Evolutionary conservation across 2,329 filamentous ascomycete genomes (phyloP).

Genomic region (Phialemoniopsis sp.): DNA sequence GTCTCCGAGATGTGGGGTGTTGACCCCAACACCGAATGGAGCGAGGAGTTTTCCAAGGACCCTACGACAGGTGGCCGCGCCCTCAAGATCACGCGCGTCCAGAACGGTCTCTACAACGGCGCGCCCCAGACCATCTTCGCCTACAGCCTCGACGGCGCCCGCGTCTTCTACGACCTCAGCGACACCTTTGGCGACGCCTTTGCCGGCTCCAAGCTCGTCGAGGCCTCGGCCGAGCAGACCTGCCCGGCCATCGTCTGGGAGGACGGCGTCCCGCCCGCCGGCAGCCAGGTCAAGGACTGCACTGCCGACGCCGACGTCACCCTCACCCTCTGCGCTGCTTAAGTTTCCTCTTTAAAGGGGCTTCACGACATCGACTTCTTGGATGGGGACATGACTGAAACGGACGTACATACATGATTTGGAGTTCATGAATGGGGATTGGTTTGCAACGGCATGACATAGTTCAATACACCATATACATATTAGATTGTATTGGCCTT

Average conservation of each 20-base stretch:
- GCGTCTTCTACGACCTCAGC: slow-evolving; percentile 34
- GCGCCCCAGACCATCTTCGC: slow-evolving; percentile 34
- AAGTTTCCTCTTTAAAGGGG: no score
- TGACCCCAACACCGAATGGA: slow-evolving; percentile 18
- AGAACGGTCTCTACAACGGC: slow-evolving; percentile 31
- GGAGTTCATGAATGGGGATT: no score
- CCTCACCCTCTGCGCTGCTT: slow-evolving; percentile 28
- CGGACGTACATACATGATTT: no score
- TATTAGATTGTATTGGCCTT: no score
- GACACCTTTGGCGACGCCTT: slow-evolving; percentile 35
- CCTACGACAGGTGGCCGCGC: slow-evolving; percentile 29
- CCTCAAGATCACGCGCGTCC: slow-evolving; percentile 28
- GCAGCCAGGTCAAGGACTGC: slow-evolving; percentile 32
- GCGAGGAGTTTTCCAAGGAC: slow-evolving; percentile 27
- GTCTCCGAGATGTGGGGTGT: slow-evolving; percentile 20
- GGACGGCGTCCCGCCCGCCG: slow-evolving; percentile 25
- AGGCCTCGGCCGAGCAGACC: slow-evolving; percentile 16
- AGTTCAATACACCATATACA: no score
- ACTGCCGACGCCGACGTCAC: slow-evolving; percentile 22
- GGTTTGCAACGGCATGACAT: no score
- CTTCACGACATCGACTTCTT: not conserved
- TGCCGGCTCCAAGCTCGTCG: slow-evolving; percentile 22
- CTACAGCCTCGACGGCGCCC: slow-evolving; percentile 26
- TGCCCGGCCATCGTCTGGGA: slow-evolving; percentile 31
- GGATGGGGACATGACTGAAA: no score